A percentile compares a stretch with the other conserved stretches of the same genome.
Conservation (phyloP, 129 eudicot genomes). For the Tanacetum coccineum region DNA sequence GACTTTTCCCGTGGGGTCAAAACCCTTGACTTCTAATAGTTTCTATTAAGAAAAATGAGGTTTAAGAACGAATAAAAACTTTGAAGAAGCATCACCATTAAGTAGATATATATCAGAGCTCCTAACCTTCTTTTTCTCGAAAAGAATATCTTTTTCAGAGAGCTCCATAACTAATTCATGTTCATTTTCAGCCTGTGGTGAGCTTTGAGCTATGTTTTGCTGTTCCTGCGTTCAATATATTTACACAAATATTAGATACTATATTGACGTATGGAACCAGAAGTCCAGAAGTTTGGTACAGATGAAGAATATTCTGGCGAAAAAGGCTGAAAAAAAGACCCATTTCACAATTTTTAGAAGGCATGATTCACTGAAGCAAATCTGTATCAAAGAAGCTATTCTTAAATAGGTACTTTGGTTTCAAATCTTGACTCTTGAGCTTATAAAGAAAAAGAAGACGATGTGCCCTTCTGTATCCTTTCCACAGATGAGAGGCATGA, state of each 20-base stretch:
- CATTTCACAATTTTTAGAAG: no score
- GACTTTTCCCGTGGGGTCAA: constrained; percentile 33
- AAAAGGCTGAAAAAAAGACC: no score
- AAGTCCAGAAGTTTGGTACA: no score
- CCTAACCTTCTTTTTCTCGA: constrained; percentile 64
- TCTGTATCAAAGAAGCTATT: no score
- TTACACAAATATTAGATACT: background rate
- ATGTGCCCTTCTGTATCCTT: no score
- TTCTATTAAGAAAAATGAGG: constrained; percentile 35
- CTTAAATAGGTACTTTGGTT: no score
- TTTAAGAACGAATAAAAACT: constrained; percentile 1
- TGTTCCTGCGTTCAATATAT: constrained; percentile 32
- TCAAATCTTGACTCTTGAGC: no score
- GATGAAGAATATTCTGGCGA: no score
- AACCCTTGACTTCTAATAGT: constrained; percentile 45
- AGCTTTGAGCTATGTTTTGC: constrained; percentile 13
- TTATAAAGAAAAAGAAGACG: no score
- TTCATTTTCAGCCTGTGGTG: constrained; percentile 31
- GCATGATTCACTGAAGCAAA: no score
- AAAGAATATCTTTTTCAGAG: constrained; percentile 51
- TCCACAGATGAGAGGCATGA: no score
- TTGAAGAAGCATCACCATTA: constrained; percentile 1
- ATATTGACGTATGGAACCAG: no score
- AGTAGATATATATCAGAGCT: background rate
- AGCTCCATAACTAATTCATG: constrained; percentile 46